These are phyloP conservation scores for Amanita rimosa DNA, from an alignment of 768 basidiomycete species.

Conservation along the genomic window DNA sequence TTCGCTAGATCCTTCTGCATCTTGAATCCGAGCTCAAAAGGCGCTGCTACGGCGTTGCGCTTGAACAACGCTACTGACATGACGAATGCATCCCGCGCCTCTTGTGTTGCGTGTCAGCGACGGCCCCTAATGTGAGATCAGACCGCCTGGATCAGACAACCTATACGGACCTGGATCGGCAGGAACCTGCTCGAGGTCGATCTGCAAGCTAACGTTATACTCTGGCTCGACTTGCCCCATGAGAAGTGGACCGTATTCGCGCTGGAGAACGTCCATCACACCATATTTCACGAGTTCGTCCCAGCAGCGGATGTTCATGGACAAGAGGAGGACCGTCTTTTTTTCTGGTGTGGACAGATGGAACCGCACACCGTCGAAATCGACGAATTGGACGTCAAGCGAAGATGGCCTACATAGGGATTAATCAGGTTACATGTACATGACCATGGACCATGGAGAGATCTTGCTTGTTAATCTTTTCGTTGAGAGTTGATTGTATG, in stretches of 20 bases:
- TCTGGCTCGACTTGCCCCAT: slow-evolving; percentile 66
- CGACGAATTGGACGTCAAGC: slow-evolving; percentile 93
- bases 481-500: slow-evolving; percentile 80
- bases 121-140: neutral
- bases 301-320: slow-evolving; percentile 98
- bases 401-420: slow-evolving; percentile 60
- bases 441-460: neutral
- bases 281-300: slow-evolving; percentile 84
- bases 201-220: slow-evolving; percentile 77
- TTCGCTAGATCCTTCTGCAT: slow-evolving; percentile 77
- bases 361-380: slow-evolving; percentile 95
- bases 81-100: slow-evolving; percentile 70
- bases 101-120: slow-evolving; percentile 27
- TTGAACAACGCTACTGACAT: slow-evolving; percentile 78
- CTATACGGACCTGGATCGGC: slow-evolving; percentile 55
- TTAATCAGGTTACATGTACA: too few species aligned
- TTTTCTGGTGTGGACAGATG: slow-evolving; percentile 82
- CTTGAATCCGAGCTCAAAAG: slow-evolving; percentile 82
- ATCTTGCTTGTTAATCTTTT: slow-evolving; percentile 73
- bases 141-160: neutral
- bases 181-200: slow-evolving; percentile 84
- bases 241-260: slow-evolving; percentile 76
- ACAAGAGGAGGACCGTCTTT: slow-evolving; percentile 74
- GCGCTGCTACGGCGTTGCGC: slow-evolving; percentile 88
- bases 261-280: slow-evolving; percentile 62